A percentile compares a stretch with the other conserved stretches of the same genome.
phyloP scores from a whole-genome alignment of 805 yeast species.

The Nakazawaea ernobii region DNA sequence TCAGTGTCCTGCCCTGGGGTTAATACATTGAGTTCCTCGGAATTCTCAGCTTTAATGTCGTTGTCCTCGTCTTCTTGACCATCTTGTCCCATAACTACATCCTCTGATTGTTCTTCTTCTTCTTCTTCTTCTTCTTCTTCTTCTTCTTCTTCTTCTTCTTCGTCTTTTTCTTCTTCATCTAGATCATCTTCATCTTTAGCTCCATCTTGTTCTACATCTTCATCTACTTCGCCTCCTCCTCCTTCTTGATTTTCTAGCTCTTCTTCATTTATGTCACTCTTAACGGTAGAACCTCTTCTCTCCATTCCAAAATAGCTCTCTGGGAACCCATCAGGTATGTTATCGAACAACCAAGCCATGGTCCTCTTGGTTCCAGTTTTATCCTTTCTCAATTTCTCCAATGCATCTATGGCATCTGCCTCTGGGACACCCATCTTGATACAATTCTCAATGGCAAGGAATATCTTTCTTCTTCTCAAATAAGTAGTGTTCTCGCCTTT shows the following conservation, averaged over 20 bases:
- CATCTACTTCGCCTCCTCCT: background rate
- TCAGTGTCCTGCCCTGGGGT: too few relatives aligned
- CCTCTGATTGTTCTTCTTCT: background rate
- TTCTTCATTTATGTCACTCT: background rate
- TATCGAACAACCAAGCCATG: constrained; percentile 12
- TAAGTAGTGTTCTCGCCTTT: constrained; percentile 50
- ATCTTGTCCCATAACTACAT: background rate
- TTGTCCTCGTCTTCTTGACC: background rate
- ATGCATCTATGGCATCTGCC: constrained; percentile 4
- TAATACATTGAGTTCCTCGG: background rate
- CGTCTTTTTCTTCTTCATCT: background rate
- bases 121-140: constrained; percentile 1
- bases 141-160: background rate
- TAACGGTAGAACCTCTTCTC: background rate
- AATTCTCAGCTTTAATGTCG: too few relatives aligned
- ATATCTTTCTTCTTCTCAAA: constrained; percentile 46
- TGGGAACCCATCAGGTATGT: constrained; percentile 10
- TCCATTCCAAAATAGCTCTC: constrained; percentile 1
- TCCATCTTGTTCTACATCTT: background rate
- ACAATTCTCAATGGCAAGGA: constrained; percentile 43
- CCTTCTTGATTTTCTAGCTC: background rate
- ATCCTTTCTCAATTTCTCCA: constrained; percentile 10
- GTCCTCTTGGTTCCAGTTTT: constrained; percentile 8
- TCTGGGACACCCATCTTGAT: constrained; percentile 5
- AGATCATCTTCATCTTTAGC: background rate